phyloP scores from a whole-genome alignment of 2,329 filamentous ascomycete genomes.

The Cladosporium velox region DNA sequence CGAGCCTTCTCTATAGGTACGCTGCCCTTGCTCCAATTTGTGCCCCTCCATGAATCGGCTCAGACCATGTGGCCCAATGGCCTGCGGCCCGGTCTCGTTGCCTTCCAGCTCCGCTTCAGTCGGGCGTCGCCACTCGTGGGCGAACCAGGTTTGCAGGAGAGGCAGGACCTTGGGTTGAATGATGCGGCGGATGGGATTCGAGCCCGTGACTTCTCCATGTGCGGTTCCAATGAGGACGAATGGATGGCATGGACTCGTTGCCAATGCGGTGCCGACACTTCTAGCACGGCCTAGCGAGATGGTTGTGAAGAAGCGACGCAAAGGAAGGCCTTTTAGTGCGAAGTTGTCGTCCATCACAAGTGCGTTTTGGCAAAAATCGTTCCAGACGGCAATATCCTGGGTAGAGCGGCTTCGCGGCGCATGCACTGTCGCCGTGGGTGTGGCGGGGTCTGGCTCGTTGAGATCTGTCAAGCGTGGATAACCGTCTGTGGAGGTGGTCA shows the following conservation, averaged over 20 bases:
- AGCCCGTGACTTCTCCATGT: conserved; percentile 53
- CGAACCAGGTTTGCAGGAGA: conserved; percentile 60
- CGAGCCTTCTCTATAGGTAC: conserved; percentile 27
- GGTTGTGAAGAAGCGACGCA: conserved; percentile 56
- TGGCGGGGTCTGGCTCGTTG: conserved; percentile 45
- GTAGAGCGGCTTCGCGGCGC: conserved; percentile 54
- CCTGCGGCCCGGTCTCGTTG: not conserved
- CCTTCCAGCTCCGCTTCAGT: conserved; percentile 24
- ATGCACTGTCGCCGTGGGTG: conserved; percentile 48
- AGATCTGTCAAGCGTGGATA: conserved; percentile 58
- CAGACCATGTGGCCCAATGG: conserved; percentile 27
- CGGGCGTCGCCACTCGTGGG: conserved; percentile 55
- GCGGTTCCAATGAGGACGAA: conserved; percentile 55
- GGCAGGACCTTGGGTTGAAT: conserved; percentile 53
- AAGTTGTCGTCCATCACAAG: conserved; percentile 58
- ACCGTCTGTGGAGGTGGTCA: conserved; percentile 57
- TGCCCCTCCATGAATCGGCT: conserved; percentile 47
- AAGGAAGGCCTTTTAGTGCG: conserved; percentile 49
- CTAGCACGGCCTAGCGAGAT: conserved; percentile 42
- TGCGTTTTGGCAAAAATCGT: conserved; percentile 57
- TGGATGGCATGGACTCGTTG: conserved; percentile 57
- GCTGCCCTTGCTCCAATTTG: conserved; percentile 34
- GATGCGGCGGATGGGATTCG: conserved; percentile 55
- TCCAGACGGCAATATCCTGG: conserved; percentile 53
- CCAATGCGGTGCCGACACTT: conserved; percentile 43